Conservation (phyloP, 2,329 filamentous ascomycete species). For the Phyllosticta citribraziliensis region DNA sequence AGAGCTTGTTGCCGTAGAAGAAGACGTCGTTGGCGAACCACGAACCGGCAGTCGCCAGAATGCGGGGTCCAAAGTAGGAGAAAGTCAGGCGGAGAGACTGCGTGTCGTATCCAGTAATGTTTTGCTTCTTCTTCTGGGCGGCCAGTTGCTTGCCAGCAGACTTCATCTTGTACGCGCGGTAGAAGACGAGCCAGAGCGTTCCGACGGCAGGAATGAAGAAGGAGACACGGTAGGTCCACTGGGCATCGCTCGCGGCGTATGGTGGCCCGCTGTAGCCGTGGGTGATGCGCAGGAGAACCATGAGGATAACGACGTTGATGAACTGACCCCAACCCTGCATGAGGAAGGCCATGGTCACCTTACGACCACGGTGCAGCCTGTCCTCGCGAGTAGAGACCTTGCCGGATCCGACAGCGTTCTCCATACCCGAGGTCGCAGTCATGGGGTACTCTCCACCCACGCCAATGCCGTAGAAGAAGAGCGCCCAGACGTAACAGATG, state of each 20-base stretch:
- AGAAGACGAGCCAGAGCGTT: constrained; percentile 91
- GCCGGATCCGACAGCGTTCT: constrained; percentile 76
- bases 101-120: constrained; percentile 89
- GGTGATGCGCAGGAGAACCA: constrained; percentile 79
- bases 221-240: constrained; percentile 86
- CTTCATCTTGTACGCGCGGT: constrained; percentile 91
- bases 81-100: constrained; percentile 70
- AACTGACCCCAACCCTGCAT: constrained; percentile 99
- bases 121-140: constrained; percentile 71
- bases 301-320: constrained; percentile 83
- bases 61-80: constrained; percentile 72
- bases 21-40: constrained; percentile 98
- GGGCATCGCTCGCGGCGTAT: constrained; percentile 66
- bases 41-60: constrained; percentile 74
- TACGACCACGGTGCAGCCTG: constrained; percentile 87
- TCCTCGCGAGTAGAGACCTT: constrained; percentile 86
- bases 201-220: constrained; percentile 87
- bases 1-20: constrained; percentile 99
- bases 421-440: constrained; percentile 91
- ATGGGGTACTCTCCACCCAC: constrained; percentile 89
- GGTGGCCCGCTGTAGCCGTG: constrained; percentile 69
- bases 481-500: constrained; percentile 89
- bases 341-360: constrained; percentile 89
- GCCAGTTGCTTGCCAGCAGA: constrained; percentile 74
- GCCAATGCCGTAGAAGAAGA: constrained; percentile 77